Base-by-base conservation (phyloP, 73 alveolate species). In the Paramecium sonneborni region DNA sequence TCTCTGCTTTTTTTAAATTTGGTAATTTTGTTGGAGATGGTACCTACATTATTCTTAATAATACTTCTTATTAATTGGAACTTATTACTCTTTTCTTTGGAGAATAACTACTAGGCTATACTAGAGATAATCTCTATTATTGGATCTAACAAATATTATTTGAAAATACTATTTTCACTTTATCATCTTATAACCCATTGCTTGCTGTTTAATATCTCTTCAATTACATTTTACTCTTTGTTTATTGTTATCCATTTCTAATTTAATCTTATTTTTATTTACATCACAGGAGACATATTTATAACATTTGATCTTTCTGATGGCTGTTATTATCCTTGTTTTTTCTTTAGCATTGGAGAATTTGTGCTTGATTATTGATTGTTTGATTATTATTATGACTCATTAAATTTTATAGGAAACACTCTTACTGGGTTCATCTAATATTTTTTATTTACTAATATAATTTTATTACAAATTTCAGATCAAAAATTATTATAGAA, bases 351-450 rank as follows among this genome's bases (percentile, higher is more conserved):
- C 28, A 20, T 1, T 5, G 86, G 86, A 41, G 86, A 72, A 72
- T 34, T 35, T 11, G 86, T 28, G 20, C 57, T 37, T 34, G 58
- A 26, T 32, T 62, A 72, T 72, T 67, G 84, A 67, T 26, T 67
- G 68, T 52, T 52, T 52, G 68, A 52, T 52, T 52, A 52, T 52
- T 52, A 52, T 52, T 52, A 21, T 52, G 68, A 52, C 68, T 62
- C 84, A 62, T 62, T 62, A 34, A 79, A 79, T 44, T 79, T 79
- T 21, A 79, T 43, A 20, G 90, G 90, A 34, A 79, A 79, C 72
- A 79, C 90, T 39, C 55, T 79, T 10, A 79, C 90, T 30, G 90
- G 90, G 55, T 79, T 79, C 90, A 79, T 79, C 26, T 18, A 52
- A 52, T 52, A 18, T 52, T n/a, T 52, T 52, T 52, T 52, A 52